Evolutionary conservation across 345 rosid species (phyloP), one percentile per base, ranked within the genome.

Genomic region (Bruguiera sexangula): DNA sequence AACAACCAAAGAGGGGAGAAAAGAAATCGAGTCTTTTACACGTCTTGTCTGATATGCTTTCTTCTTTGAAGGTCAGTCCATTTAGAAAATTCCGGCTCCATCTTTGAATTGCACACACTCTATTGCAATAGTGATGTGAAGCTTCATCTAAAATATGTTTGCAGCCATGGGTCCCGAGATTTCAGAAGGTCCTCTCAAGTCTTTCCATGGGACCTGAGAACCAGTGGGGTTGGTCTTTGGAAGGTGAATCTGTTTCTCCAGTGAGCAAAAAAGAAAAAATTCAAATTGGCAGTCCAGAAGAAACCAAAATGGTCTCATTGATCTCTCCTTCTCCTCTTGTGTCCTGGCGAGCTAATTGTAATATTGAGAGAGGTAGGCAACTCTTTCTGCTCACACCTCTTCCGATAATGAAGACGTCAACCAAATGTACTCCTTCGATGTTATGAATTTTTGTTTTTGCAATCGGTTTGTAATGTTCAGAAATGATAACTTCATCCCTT

Each of bases 281-380:
- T 29, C 84, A 83, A 29, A 63, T 80, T 68, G 86, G 74, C 52
- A 95, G 96, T 82, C 96, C 94, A 43, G 91, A 85, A 46, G 78
- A 82, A 71, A 80, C 43, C 24, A 74, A 72, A 4, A 73, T 73
- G 68, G 83, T 81, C 66, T 76, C 87, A 2, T 68, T 95, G 72
- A 82, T 95, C 58, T 95, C 99, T 76, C 98, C 97, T n/a, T n/a
- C n/a, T 65, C 98, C 99, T 6, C 86, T 92, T 6, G 98, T 95
- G 24, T 79, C 90, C 8, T 92, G 98, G 98, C 89, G 88, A 74
- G 91, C 83, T 66, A 85, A 80, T 67, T 74, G 88, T 59, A 79
- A 84, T 6, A 68, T 77, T 6, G 92, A 88, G 43, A 86, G 87
- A 76, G 84, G 88, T 29, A 83, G 92, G 67, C 99, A 88, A 66